Conservation (phyloP, 768 basidiomycete species). For the Agaricus subrufescens region DNA sequence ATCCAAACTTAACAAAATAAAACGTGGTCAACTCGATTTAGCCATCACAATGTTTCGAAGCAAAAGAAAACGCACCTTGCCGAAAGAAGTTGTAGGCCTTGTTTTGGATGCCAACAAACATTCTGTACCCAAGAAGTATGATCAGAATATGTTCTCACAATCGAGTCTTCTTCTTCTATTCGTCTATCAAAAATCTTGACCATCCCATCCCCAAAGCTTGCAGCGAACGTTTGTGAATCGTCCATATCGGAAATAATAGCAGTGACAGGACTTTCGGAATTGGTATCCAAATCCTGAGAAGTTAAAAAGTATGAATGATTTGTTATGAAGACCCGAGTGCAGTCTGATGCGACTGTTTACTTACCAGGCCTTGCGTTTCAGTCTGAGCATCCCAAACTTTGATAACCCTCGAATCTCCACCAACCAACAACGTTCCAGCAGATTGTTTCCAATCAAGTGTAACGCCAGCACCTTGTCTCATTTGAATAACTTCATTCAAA, state of each 20-base stretch:
- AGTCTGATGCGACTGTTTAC: conserved; percentile 17
- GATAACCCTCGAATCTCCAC: conserved; percentile 86
- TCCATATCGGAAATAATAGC: conserved; percentile 75
- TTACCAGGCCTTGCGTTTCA: conserved; percentile 70
- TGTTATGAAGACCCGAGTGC: neutral
- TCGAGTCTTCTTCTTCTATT: conserved; percentile 76
- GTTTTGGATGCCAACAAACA: conserved; percentile 76
- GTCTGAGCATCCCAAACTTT: conserved; percentile 95
- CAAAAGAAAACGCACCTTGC: conserved; percentile 59
- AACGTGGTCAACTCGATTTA: neutral
- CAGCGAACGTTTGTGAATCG: conserved; percentile 74
- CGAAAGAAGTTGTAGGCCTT: conserved; percentile 69
- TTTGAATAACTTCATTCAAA: conserved; percentile 69
- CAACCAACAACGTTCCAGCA: conserved; percentile 79
- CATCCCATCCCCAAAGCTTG: conserved; percentile 89
- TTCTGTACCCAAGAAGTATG: conserved; percentile 90
- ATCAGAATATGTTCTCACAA: conserved; percentile 70
- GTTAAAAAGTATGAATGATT: conserved; percentile 22
- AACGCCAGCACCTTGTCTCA: conserved; percentile 77
- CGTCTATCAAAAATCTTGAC: conserved; percentile 91
- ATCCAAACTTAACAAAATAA: conserved; percentile 52
- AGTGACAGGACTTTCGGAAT: conserved; percentile 87
- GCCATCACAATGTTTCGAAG: neutral
- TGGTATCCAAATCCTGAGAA: conserved; percentile 79
- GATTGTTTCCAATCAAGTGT: conserved; percentile 93